Base-by-base conservation (phyloP, 805 yeast species). In the Saccharomycopsis olivae region DNA sequence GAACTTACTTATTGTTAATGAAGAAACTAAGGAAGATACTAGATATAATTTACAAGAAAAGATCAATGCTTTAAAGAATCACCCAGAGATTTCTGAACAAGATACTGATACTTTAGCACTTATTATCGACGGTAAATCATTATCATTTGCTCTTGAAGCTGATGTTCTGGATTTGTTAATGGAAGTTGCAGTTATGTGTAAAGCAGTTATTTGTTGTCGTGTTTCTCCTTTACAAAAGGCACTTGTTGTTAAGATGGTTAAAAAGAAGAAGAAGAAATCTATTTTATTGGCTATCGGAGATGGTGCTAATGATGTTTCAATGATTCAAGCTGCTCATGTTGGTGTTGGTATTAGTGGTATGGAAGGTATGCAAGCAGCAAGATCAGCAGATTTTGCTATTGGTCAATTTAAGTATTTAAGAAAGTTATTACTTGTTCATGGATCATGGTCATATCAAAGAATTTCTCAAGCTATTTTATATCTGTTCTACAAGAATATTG, bases 291-390 rank as follows among this genome's bases (percentile, higher is more conserved):
- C 98, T 1, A 81, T 92, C 54, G 99, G 99, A 33, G 99, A 92
- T 61, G 99, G 99, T 54, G 99, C 99, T 2, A 92, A 92, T 55
- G 99, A 92, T 63, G 98, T 92, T 30, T 81, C 95, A 28, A 92
- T 92, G 99, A 92, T 92, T 49, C 98, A 92, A 60, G 97, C 98
- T 13, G 98, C 98, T 0, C 97, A 92, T 59, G 96, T 92, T 39
- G 99, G 99, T 47, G 95, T 92, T 18, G 99, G 99, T 56, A 94
- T 92, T 47, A 84, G 94, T 60, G 99, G 99, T 49, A 81, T 87
- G 89, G 99, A 92, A 63, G 99, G 99, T 50, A 87, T 88, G 86
- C 99, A 92, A 61, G 98, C 98, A 9, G 96, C 98, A 0, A 73
- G 99, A 58, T 80, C 94, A 58, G 97, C 99, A 0, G 99, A 92